phyloP scores from a whole-genome alignment of 495 filamentous ascomycete species.

The Amphirosellinia nigrospora region DNA sequence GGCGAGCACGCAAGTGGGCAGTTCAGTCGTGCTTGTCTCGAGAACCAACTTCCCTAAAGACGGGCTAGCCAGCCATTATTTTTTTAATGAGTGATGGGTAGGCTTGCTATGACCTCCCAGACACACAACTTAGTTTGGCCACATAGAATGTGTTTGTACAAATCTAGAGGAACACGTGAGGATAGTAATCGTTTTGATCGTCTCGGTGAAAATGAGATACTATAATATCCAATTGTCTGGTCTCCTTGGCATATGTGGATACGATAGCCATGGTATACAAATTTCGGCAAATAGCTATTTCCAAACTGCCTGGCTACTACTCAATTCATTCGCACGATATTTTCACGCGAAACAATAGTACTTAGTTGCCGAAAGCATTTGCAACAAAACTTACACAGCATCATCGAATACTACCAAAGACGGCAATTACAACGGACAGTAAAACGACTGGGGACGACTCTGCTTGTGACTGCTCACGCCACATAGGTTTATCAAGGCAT shows the following conservation, averaged over 20 bases:
- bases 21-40: neutral
- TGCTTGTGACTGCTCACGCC: neutral
- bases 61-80: slow-evolving; percentile 15
- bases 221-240: slow-evolving; percentile 8
- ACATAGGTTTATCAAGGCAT: neutral
- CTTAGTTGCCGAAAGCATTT: neutral
- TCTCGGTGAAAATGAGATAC: slow-evolving; percentile 8
- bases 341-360: neutral
- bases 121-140: neutral
- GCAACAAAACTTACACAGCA: neutral
- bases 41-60: neutral
- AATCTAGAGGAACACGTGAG: neutral
- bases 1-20: slow-evolving; percentile 1
- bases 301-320: neutral
- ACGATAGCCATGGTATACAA: neutral
- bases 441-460: neutral
- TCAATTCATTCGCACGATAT: neutral
- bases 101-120: neutral
- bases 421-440: neutral
- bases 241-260: neutral
- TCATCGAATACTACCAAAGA: neutral
- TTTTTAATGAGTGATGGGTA: slow-evolving; percentile 16
- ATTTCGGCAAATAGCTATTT: neutral
- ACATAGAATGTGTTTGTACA: neutral
- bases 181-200: neutral